Conservation (phyloP, 1,139 yeast genomes). For the Saccharomyces hybrid region DNA sequence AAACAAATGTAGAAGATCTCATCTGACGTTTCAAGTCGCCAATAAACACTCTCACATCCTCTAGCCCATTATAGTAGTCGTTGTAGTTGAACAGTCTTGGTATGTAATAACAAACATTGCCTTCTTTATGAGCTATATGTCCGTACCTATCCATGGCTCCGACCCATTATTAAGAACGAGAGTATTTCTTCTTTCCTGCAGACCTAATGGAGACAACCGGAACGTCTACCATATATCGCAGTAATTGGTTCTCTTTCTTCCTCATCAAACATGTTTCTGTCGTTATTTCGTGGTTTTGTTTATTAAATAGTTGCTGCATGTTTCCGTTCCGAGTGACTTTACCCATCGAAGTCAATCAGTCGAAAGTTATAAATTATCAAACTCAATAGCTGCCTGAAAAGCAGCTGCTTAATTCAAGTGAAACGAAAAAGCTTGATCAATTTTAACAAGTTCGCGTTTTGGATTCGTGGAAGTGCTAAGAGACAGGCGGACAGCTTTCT, state of each 20-base stretch:
- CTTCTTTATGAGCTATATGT: neutral
- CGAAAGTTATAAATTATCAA: neutral
- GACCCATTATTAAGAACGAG: neutral
- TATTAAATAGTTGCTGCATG: neutral
- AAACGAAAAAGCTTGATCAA: neutral
- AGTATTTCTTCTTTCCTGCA: neutral
- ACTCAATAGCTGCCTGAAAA: neutral
- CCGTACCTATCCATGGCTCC: neutral
- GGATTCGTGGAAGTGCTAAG: neutral
- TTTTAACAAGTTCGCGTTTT: neutral
- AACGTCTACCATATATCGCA: neutral
- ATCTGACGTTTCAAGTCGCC: neutral
- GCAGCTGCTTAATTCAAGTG: neutral
- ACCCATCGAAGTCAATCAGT: neutral
- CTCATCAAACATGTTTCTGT: neutral
- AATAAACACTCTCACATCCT: neutral
- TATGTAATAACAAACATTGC: neutral
- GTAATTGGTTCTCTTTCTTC: neutral
- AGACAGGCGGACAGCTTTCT: neutral
- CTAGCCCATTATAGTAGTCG: neutral
- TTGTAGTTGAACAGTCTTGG: neutral
- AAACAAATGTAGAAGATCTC: conserved; percentile 5
- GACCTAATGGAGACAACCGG: neutral
- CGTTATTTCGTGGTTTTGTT: neutral
- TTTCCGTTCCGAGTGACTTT: neutral